Evolutionary conservation across 1,284 basidiomycete genomes (phyloP).

Genomic region (Ustilago vetiveriae): DNA sequence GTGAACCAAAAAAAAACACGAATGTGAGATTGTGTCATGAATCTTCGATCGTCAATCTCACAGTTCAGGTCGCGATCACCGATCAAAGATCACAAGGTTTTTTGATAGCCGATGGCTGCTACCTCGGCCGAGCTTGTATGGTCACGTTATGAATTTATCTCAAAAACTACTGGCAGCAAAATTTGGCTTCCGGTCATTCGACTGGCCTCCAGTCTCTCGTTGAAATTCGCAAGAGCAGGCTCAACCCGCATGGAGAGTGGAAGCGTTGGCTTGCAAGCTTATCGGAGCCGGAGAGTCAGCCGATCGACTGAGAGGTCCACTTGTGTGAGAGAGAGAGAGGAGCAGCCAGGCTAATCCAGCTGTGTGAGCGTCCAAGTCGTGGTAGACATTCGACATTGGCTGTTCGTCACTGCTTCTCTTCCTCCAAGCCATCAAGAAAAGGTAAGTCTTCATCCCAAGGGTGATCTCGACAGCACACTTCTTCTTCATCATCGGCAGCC

Average conservation of each 20-base stretch:
- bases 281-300: background rate
- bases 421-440: slow-evolving; percentile 53
- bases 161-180: background rate
- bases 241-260: too few relatives aligned
- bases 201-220: too few relatives aligned
- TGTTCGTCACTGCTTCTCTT: slow-evolving; percentile 27
- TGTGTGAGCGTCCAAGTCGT: slow-evolving; percentile 2
- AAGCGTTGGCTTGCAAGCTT: too few relatives aligned
- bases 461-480: slow-evolving; percentile 12
- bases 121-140: too few relatives aligned
- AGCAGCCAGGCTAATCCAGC: slow-evolving; percentile 6
- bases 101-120: too few relatives aligned
- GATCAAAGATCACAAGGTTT: too few relatives aligned
- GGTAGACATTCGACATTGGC: slow-evolving; percentile 28
- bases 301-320: background rate
- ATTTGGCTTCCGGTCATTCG: too few relatives aligned
- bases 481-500: slow-evolving; percentile 12
- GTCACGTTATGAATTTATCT: background rate
- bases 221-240: too few relatives aligned
- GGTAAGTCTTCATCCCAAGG: slow-evolving; percentile 34
- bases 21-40: too few relatives aligned
- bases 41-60: too few relatives aligned
- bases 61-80: too few relatives aligned
- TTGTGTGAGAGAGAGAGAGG: background rate
- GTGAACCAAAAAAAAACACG: too few relatives aligned